These are phyloP conservation scores for Arthrinium puccinioides DNA, from an alignment of 2,329 filamentous ascomycete genomes.

Conservation along the genomic window DNA sequence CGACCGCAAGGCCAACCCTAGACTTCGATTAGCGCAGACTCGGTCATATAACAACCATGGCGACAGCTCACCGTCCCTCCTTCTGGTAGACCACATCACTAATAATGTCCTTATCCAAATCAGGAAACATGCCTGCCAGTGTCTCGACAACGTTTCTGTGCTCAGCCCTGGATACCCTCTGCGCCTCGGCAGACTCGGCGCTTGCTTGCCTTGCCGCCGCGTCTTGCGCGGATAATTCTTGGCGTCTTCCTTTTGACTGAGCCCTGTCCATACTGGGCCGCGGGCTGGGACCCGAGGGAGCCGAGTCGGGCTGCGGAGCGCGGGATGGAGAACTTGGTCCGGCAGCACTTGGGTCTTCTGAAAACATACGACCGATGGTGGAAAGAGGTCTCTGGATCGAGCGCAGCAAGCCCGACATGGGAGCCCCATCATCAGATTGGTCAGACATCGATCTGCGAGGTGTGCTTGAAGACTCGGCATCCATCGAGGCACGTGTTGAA, in stretches of 20 bases:
- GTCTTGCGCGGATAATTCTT: slow-evolving; percentile 67
- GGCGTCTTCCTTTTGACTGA: slow-evolving; percentile 26
- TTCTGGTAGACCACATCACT: slow-evolving; percentile 95
- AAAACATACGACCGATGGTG: slow-evolving; percentile 92
- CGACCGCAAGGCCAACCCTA: slow-evolving; percentile 78
- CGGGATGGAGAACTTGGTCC: slow-evolving; percentile 30
- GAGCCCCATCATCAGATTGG: slow-evolving; percentile 61
- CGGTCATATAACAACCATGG: neutral
- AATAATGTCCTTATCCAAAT: slow-evolving; percentile 88
- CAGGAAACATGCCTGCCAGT: slow-evolving; percentile 91
- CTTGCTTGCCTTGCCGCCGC: slow-evolving; percentile 85
- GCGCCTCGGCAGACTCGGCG: slow-evolving; percentile 81
- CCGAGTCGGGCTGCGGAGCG: slow-evolving; percentile 27
- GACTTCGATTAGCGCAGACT: slow-evolving; percentile 5
- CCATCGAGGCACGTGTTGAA: slow-evolving; percentile 34
- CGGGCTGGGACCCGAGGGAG: slow-evolving; percentile 22
- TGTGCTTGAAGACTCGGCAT: slow-evolving; percentile 28
- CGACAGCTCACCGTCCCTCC: slow-evolving; percentile 69
- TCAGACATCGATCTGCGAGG: slow-evolving; percentile 50
- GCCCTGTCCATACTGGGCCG: slow-evolving; percentile 25
- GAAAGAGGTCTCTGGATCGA: slow-evolving; percentile 87
- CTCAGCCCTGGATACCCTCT: slow-evolving; percentile 74
- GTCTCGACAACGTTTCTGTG: slow-evolving; percentile 91
- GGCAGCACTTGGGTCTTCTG: slow-evolving; percentile 50
- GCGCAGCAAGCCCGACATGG: slow-evolving; percentile 76